Base-by-base conservation (phyloP, 805 yeast species). In the Teunomyces tritomae region DNA sequence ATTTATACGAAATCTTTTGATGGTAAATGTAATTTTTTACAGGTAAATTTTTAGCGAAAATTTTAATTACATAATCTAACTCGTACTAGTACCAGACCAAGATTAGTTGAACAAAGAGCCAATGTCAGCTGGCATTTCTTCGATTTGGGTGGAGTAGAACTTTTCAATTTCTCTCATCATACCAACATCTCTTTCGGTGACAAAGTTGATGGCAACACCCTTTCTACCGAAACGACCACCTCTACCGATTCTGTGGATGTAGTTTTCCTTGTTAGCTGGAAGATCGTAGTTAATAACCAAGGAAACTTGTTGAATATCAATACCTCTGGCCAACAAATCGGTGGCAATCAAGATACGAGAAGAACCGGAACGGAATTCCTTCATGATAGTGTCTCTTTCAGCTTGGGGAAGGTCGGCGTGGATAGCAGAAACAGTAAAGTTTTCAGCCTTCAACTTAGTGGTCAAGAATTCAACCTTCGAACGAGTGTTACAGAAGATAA, bases 141-240 rank as follows among this genome's bases (percentile, higher is more conserved):
- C 80, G 57, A 87, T 84, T 67, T 81, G 85, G 48, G 84, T 84
- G 49, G 85, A 78, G 76, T 87, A 87, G 77, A 81, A 82, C 65
- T 74, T 75, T 64, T 86, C 90, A 56, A 87, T 73, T 57, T 84
- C 96, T 65, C 83, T 80, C 76, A 92, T 77, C 65, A 79, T 81
- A 46, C 77, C 79, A 55, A 77, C 78, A 69, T 94, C 98, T 44
- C 84, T 85, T 56, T 76, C 77, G 49, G 97, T 89, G 62, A 90
- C 84, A 61, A 94, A 87, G 78, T 91, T 94, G 70, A 92, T 89
- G 49, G 99, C 97, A 62, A 87, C 96, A 78, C 96, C 99, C 78
- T 91, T 92, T 73, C 99, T 84, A 59, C 99, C 99, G 77, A 92
- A 92, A 68, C 99, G 84, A 55, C 98, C 99, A 58, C 96, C 90